Evolutionary conservation across 2,329 filamentous ascomycete species (phyloP).

Genomic region (Pezicula radicicola): DNA sequence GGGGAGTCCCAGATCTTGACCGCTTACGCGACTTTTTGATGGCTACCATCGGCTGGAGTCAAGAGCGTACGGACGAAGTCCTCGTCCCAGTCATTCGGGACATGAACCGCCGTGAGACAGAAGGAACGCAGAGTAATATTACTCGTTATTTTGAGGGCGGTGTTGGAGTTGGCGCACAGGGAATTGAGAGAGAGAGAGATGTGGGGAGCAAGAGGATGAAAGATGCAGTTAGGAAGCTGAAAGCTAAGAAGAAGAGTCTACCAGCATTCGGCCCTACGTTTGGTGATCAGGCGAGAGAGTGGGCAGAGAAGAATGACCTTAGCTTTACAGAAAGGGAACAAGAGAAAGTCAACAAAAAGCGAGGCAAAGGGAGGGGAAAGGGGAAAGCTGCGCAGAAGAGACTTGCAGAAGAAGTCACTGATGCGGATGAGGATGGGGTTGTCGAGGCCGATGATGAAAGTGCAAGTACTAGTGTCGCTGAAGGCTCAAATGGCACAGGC

Average conservation of each 20-base stretch:
- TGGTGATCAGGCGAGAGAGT: slow-evolving; percentile 27
- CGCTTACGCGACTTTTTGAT: slow-evolving; percentile 82
- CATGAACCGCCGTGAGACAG: slow-evolving; percentile 83
- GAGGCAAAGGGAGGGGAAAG: slow-evolving; percentile 12
- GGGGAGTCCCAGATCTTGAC: slow-evolving; percentile 92
- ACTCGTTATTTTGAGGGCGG: slow-evolving; percentile 84
- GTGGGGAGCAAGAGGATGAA: slow-evolving; percentile 73
- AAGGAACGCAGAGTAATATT: slow-evolving; percentile 95
- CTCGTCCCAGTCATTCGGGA: slow-evolving; percentile 92
- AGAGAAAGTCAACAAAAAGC: slow-evolving; percentile 4
- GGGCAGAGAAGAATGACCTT: slow-evolving; percentile 28
- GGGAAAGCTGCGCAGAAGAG: slow-evolving; percentile 11
- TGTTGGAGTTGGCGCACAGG: slow-evolving; percentile 61
- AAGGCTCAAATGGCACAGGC: slow-evolving; percentile 3
- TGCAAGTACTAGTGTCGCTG: background rate
- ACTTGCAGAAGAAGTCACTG: background rate
- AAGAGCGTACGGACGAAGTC: slow-evolving; percentile 91
- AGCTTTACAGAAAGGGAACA: slow-evolving; percentile 22
- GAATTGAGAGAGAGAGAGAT: slow-evolving; percentile 64
- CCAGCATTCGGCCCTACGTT: slow-evolving; percentile 17
- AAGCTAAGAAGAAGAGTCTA: slow-evolving; percentile 39
- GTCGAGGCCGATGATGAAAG: slow-evolving; percentile 7
- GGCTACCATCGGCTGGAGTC: slow-evolving; percentile 87
- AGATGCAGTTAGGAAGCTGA: slow-evolving; percentile 67
- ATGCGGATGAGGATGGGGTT: slow-evolving; percentile 3